Evolutionary conservation across 352 stramenopile genomes (phyloP).

Genomic region (Globisporangium nodosum): DNA sequence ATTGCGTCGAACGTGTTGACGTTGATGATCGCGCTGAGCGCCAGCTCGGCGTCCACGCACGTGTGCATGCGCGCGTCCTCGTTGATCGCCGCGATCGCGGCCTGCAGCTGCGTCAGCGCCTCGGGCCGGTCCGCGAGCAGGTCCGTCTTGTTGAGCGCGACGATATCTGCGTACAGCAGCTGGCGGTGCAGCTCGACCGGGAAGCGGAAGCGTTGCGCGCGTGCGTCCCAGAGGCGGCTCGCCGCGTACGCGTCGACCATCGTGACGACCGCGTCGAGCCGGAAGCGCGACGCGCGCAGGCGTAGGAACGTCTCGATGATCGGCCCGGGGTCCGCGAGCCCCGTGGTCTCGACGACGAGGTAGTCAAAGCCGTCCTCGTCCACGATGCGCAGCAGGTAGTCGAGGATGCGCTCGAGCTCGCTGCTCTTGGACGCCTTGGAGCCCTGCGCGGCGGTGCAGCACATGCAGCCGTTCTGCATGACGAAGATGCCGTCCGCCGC

Average conservation of each 20-base stretch:
- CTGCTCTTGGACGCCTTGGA: conserved; percentile 88
- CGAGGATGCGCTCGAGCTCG: conserved; percentile 90
- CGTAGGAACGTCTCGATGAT: conserved; percentile 97
- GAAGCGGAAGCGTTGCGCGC: conserved; percentile 23
- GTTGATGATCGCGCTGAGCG: conserved; percentile 48
- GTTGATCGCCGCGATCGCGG: conserved; percentile 34
- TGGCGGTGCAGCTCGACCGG: conserved; percentile 62
- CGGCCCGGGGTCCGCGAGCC: conserved; percentile 93
- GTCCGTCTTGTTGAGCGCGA: conserved; percentile 75
- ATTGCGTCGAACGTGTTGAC: conserved; percentile 72
- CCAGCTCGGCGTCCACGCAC: conserved; percentile 48
- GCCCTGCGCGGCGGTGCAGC: conserved; percentile 87
- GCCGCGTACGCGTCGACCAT: conserved; percentile 90
- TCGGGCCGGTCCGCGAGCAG: conserved; percentile 21
- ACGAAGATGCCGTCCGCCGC: conserved; percentile 90
- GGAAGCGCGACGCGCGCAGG: conserved; percentile 86
- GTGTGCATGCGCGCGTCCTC: conserved; percentile 36
- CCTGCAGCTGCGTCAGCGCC: conserved; percentile 27
- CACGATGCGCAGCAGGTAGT: conserved; percentile 67
- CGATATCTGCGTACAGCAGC: conserved; percentile 59
- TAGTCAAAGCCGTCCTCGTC: conserved; percentile 91
- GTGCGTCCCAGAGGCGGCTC: conserved; percentile 33
- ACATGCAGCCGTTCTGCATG: conserved; percentile 98
- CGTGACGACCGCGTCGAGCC: conserved; percentile 94
- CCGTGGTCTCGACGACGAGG: conserved; percentile 96